A percentile compares a stretch with the other conserved stretches of the same genome.
Evolutionary conservation across 176 grass and related monocot genomes (phyloP).

Genomic region (Puya raimondii): DNA sequence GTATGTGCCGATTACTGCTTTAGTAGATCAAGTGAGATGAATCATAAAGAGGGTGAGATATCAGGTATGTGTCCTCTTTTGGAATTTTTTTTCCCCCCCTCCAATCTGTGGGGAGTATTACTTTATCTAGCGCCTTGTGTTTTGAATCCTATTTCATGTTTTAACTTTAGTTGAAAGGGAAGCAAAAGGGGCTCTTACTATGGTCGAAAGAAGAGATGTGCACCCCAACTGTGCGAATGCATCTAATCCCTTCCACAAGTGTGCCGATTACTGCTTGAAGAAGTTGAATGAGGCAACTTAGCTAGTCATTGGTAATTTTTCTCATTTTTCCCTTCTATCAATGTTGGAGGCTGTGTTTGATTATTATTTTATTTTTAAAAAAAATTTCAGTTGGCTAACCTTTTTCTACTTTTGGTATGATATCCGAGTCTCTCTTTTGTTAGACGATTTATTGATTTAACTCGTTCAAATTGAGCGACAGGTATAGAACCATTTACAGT

Average conservation of each 20-base stretch:
- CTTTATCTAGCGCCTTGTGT: background rate
- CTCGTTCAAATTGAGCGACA: no score
- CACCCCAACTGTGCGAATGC: conserved; percentile 64
- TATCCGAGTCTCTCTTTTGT: no score
- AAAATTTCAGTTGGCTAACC: no score
- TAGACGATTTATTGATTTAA: no score
- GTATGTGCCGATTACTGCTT: conserved; percentile 23
- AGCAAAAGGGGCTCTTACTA: conserved; percentile 22
- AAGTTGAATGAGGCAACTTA: conserved; percentile 22
- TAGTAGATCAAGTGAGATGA: conserved; percentile 6
- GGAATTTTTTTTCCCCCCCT: background rate
- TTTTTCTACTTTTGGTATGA: no score
- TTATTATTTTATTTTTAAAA: no score
- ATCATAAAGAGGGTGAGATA: conserved; percentile 8
- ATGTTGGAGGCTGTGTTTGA: no score
- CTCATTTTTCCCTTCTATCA: no score
- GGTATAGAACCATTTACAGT: no score
- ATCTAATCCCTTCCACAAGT: conserved; percentile 87
- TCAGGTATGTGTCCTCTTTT: conserved; percentile 14
- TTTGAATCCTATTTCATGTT: conserved; percentile 19
- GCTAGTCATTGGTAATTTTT: background rate
- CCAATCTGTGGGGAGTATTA: background rate
- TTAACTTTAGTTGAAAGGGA: conserved; percentile 30
- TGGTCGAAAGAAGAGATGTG: conserved; percentile 32
- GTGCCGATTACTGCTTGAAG: conserved; percentile 48